Percentiles rank a stretch among this genome's conserved stretches.
These are phyloP conservation scores for Rubia occidens DNA, from an alignment of 305 asterid genomes.

Conservation along the genomic window DNA sequence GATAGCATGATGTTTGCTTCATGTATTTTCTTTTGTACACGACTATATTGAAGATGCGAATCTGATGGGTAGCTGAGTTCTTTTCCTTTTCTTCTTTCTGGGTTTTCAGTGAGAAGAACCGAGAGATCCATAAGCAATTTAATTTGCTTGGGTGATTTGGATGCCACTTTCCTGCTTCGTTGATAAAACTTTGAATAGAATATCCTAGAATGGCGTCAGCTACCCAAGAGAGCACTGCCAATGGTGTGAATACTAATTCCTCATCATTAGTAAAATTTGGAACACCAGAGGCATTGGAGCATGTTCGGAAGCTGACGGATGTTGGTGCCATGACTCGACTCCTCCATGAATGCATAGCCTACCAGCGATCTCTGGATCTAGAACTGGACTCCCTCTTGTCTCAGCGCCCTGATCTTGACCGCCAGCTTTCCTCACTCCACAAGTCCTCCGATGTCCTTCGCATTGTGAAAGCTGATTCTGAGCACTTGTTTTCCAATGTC, in stretches of 20 bases:
- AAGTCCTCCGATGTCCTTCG: constrained; percentile 60
- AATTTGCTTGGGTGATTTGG: no score
- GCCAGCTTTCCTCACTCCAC: constrained; percentile 60
- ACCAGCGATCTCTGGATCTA: neutral
- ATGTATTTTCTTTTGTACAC: no score
- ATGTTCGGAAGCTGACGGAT: constrained; percentile 64
- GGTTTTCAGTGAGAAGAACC: no score
- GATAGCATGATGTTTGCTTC: no score
- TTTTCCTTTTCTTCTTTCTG: no score
- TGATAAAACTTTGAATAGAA: no score
- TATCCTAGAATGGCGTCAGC: neutral
- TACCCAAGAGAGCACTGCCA: neutral
- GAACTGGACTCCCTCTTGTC: constrained; percentile 1
- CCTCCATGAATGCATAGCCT: neutral
- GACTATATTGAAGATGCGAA: no score
- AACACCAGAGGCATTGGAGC: constrained; percentile 48
- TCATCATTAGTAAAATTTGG: constrained; percentile 43
- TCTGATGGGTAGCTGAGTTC: no score
- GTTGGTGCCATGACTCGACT: constrained; percentile 33
- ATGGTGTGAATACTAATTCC: no score
- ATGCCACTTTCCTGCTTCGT: no score
- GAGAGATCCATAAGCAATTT: no score
- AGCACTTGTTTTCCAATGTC: constrained; percentile 58
- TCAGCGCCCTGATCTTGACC: constrained; percentile 48
- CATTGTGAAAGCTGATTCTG: constrained; percentile 58